Percentiles rank a stretch among this genome's conserved stretches.
Evolutionary conservation across 352 stramenopile genomes (phyloP).

Genomic region (Poterioochromonas sp.): DNA sequence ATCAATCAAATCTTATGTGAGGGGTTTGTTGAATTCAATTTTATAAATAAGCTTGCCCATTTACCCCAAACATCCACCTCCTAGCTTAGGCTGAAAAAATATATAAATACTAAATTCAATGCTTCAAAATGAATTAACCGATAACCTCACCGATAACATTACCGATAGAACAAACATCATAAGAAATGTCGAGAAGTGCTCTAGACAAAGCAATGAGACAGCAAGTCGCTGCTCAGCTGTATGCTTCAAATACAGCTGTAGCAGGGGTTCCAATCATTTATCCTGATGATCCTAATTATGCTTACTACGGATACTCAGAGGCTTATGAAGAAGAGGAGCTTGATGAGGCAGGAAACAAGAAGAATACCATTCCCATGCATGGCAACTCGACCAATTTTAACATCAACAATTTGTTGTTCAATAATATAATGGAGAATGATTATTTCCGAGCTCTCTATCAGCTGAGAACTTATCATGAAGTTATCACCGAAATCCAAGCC

Average conservation of each 20-base stretch:
- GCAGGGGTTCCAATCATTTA: background rate
- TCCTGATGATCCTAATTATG: background rate
- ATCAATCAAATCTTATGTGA: no score
- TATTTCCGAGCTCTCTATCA: conserved; percentile 87
- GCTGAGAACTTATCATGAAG: conserved; percentile 85
- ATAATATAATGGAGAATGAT: conserved; percentile 83
- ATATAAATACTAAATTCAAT: no score
- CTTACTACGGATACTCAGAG: background rate
- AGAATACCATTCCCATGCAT: conserved; percentile 35
- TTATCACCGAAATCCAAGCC: conserved; percentile 80
- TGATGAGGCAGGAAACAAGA: background rate
- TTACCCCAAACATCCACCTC: no score
- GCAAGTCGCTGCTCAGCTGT: background rate
- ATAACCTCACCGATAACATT: no score
- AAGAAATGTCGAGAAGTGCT: conserved; percentile 16
- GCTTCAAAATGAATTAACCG: no score
- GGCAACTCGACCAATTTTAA: conserved; percentile 85
- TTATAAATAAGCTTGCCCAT: no score
- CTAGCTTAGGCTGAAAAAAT: no score
- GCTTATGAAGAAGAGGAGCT: background rate
- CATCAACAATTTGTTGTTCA: conserved; percentile 85
- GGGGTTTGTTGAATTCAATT: no score
- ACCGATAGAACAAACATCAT: no score
- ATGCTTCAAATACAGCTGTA: background rate
- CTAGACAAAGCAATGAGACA: background rate